A percentile compares a stretch with the other conserved stretches of the same genome.
Conservation (phyloP, 345 rosid species). For the Eucalyptus globulus region DNA sequence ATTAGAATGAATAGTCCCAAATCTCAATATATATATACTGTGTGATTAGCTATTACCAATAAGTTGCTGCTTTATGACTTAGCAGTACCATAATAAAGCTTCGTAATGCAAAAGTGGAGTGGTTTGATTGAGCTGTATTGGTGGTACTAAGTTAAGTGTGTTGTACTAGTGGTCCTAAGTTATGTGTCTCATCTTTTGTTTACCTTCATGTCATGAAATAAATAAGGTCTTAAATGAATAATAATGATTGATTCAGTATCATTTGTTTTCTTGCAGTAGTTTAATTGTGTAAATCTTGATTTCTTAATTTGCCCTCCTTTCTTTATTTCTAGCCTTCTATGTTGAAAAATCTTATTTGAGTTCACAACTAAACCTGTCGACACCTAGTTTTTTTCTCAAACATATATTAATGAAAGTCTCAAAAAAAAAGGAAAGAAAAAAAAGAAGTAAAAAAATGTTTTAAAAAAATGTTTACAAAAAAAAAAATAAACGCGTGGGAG, state of each 20-base stretch:
- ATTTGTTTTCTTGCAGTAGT: background rate
- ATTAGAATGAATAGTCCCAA: background rate
- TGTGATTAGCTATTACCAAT: background rate
- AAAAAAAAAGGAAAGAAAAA: too few relatives aligned
- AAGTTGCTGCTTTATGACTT: background rate
- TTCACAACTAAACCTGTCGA: too few relatives aligned
- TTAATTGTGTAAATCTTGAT: background rate
- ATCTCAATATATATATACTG: background rate
- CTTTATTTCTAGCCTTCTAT: too few relatives aligned
- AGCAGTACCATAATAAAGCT: background rate
- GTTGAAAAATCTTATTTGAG: too few relatives aligned
- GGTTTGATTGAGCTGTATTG: background rate
- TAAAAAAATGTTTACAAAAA: too few relatives aligned
- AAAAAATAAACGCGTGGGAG: too few relatives aligned
- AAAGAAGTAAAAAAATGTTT: too few relatives aligned
- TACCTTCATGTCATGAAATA: background rate
- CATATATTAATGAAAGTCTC: too few relatives aligned
- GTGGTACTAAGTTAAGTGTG: background rate
- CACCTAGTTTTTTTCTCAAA: too few relatives aligned
- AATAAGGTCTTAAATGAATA: background rate
- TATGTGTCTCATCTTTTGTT: background rate
- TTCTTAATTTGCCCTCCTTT: background rate
- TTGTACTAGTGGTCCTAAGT: background rate
- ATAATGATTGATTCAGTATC: rapidly evolving
- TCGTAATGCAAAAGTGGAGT: background rate